These are phyloP conservation scores for Ogataea kodamae DNA, from an alignment of 805 yeast species.

Conservation along the genomic window DNA sequence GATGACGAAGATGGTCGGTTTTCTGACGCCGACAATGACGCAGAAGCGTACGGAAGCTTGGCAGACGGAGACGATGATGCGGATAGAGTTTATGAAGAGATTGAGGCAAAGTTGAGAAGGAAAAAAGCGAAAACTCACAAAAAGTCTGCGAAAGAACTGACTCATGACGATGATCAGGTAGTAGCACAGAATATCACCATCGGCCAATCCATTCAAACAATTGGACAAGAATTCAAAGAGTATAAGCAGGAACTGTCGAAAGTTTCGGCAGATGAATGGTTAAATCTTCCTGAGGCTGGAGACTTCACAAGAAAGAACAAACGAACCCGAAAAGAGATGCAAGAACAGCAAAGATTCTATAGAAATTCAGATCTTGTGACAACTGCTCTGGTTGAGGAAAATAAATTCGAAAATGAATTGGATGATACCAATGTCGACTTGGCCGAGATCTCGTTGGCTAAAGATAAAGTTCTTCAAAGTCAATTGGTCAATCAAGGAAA, in stretches of 20 bases:
- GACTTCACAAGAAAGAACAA: constrained; percentile 82
- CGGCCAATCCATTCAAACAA: constrained; percentile 29
- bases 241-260: constrained; percentile 57
- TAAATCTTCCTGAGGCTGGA: constrained; percentile 77
- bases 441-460: constrained; percentile 56
- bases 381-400: constrained; percentile 32
- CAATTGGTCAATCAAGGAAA: constrained; percentile 42
- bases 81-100: constrained; percentile 58
- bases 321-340: constrained; percentile 59
- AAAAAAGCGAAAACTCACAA: constrained; percentile 60
- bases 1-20: constrained; percentile 30
- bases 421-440: constrained; percentile 39
- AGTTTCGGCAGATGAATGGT: constrained; percentile 75
- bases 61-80: constrained; percentile 80
- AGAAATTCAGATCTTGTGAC: constrained; percentile 78
- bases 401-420: constrained; percentile 30
- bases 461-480: constrained; percentile 54
- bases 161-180: constrained; percentile 20
- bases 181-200: constrained; percentile 20
- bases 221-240: constrained; percentile 61
- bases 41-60: not conserved
- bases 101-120: constrained; percentile 44
- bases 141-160: constrained; percentile 53
- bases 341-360: constrained; percentile 64
- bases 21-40: constrained; percentile 29